phyloP scores from a whole-genome alignment of 129 eudicot genomes.

The Chrysanthemum lavandulifolium region DNA sequence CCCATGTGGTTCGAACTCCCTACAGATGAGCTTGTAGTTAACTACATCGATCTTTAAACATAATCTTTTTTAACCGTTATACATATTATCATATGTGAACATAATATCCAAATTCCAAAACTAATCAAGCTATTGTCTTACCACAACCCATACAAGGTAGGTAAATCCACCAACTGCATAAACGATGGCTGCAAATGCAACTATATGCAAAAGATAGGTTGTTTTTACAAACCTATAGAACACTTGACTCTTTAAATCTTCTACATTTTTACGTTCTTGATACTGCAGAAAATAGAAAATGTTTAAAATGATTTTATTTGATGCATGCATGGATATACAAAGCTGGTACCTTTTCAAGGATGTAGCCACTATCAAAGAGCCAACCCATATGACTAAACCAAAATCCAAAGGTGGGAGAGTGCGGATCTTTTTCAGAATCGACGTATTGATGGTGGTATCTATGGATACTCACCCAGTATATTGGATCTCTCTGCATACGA shows the following conservation, averaged over 20 bases:
- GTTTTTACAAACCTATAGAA: conserved; percentile 21
- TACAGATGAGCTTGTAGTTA: neutral
- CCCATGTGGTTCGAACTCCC: conserved; percentile 62
- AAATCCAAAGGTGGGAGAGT: too few relatives aligned
- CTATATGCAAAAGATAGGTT: conserved; percentile 13
- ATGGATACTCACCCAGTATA: neutral
- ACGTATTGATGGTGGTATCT: too few relatives aligned
- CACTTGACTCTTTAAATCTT: conserved; percentile 19
- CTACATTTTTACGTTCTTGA: conserved; percentile 21
- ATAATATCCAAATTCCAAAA: too few relatives aligned
- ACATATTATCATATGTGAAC: too few relatives aligned
- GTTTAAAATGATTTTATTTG: too few relatives aligned
- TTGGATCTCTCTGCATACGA: neutral
- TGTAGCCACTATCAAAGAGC: too few relatives aligned
- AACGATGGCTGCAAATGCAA: neutral
- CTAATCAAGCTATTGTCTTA: conserved; percentile 10
- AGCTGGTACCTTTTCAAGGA: too few relatives aligned
- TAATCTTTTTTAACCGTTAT: too few relatives aligned
- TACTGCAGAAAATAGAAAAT: neutral
- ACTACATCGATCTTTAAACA: too few relatives aligned
- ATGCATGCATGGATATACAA: too few relatives aligned
- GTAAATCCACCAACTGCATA: conserved; percentile 27
- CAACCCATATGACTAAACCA: too few relatives aligned
- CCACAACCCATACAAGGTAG: conserved; percentile 27
- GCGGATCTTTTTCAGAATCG: too few relatives aligned